Conservation (phyloP, 176 grass and related monocot species). For the Elaeis guineensis region DNA sequence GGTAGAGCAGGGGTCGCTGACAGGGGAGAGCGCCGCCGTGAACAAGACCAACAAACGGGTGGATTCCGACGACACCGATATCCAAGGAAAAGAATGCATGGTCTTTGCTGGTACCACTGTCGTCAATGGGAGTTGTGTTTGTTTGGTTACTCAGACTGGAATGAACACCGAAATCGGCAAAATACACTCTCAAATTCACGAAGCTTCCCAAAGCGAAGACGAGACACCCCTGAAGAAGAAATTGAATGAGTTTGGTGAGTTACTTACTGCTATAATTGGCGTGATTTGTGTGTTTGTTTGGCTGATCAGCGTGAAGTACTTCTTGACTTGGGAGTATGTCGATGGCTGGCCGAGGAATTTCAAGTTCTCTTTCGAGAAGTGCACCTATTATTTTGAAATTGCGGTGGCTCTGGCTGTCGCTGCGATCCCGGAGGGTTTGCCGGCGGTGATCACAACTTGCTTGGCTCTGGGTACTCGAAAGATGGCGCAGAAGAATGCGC, state of each 20-base stretch:
- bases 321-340: slow-evolving; percentile 27
- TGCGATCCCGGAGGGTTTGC: slow-evolving; percentile 27
- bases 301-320: slow-evolving; percentile 28
- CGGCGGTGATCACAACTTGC: slow-evolving; percentile 30
- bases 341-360: slow-evolving; percentile 16
- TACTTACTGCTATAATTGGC: slow-evolving; percentile 20
- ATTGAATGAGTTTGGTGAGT: slow-evolving; percentile 28
- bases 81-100: slow-evolving; percentile 32
- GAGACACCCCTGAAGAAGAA: slow-evolving; percentile 30
- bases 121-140: slow-evolving; percentile 26
- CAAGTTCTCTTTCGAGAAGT: slow-evolving; percentile 29
- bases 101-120: slow-evolving; percentile 29
- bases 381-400: slow-evolving; percentile 25
- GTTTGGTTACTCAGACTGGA: slow-evolving; percentile 22
- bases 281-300: slow-evolving; percentile 20
- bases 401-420: slow-evolving; percentile 27
- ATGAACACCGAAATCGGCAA: slow-evolving; percentile 30
- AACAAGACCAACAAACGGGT: slow-evolving; percentile 19
- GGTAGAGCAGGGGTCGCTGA: slow-evolving; percentile 25
- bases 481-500: slow-evolving; percentile 23
- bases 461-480: slow-evolving; percentile 24
- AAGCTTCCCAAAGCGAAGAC: slow-evolving; percentile 22
- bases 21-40: slow-evolving; percentile 26
- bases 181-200: slow-evolving; percentile 27
- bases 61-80: slow-evolving; percentile 15